Percentiles rank a stretch among this genome's conserved stretches.
These are phyloP conservation scores for Eucalyptus marginata DNA, from an alignment of 345 rosid species.

Conservation along the genomic window DNA sequence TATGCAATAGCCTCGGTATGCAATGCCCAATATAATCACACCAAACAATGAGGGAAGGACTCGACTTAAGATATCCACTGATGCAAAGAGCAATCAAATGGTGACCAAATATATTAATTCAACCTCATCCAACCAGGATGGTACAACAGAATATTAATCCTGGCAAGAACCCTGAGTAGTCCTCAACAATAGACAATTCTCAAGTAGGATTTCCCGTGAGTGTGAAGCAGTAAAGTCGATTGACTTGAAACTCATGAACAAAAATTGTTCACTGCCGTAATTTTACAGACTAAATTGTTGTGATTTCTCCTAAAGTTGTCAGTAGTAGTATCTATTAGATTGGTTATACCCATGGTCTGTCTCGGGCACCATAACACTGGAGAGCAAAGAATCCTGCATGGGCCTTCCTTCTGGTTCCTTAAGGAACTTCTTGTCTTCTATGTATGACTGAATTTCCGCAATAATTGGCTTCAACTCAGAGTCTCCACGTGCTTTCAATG, in stretches of 20 bases:
- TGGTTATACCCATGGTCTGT: constrained; percentile 1
- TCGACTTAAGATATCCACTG: background rate
- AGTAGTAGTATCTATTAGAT: background rate
- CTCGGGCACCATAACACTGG: constrained; percentile 28
- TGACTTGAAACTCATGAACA: background rate
- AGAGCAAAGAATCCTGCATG: constrained; percentile 23
- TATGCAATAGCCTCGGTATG: background rate
- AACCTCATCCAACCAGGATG: background rate
- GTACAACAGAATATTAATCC: background rate
- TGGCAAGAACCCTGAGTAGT: background rate
- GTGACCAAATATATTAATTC: background rate
- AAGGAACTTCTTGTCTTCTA: constrained; percentile 46
- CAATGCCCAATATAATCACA: background rate
- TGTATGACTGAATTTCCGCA: constrained; percentile 34
- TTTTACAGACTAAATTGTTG: background rate
- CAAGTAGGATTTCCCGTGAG: background rate
- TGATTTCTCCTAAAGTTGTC: background rate
- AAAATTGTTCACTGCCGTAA: background rate
- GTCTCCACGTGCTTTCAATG: constrained; percentile 34
- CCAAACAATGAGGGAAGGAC: background rate
- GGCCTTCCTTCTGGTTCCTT: constrained; percentile 61
- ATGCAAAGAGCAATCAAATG: background rate
- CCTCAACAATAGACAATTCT: background rate
- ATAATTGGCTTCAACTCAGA: constrained; percentile 27
- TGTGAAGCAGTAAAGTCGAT: background rate